These are phyloP conservation scores for Rosellinia necatrix DNA, from an alignment of 2,329 filamentous ascomycete species.

Conservation along the genomic window DNA sequence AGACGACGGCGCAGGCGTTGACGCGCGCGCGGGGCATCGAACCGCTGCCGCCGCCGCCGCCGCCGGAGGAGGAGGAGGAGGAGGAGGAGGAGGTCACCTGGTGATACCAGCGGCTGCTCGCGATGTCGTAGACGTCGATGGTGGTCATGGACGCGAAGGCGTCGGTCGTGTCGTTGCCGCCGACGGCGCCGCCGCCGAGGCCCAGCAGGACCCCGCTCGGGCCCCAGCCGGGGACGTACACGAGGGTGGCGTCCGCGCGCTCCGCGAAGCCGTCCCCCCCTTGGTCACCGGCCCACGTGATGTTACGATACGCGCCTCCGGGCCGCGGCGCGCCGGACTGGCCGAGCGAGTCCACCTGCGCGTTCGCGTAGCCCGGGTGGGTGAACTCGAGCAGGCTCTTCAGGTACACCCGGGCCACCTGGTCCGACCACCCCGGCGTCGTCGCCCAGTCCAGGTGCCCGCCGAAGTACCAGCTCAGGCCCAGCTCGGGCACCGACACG, in stretches of 20 bases:
- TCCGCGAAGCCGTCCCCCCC: conserved; percentile 69
- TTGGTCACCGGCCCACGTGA: conserved; percentile 73
- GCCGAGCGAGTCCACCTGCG: conserved; percentile 61
- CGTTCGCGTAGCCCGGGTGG: conserved; percentile 70
- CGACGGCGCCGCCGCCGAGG: conserved; percentile 68
- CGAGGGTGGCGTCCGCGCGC: conserved; percentile 72
- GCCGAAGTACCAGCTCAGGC: conserved; percentile 78
- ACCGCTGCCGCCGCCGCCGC: too few species aligned
- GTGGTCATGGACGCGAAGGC: conserved; percentile 62
- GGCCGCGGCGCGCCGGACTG: conserved; percentile 61
- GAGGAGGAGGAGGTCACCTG: conserved; percentile 71
- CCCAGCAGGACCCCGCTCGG: conserved; percentile 72
- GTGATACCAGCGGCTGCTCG: conserved; percentile 72
- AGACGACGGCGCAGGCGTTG: conserved; percentile 73
- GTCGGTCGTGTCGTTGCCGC: conserved; percentile 49
- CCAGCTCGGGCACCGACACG: conserved; percentile 69
- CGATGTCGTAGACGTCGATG: conserved; percentile 78
- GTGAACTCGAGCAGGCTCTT: conserved; percentile 78
- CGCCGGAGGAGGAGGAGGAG: too few species aligned
- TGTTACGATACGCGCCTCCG: conserved; percentile 71
- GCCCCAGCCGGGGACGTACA: conserved; percentile 77
- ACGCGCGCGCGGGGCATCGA: conserved; percentile 65
- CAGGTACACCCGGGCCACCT: conserved; percentile 67
- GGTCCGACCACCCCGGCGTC: conserved; percentile 69
- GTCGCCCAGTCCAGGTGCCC: conserved; percentile 70